phyloP scores from a whole-genome alignment of 2,329 filamentous ascomycete species.

The Ceratocystis eucalypticola region DNA sequence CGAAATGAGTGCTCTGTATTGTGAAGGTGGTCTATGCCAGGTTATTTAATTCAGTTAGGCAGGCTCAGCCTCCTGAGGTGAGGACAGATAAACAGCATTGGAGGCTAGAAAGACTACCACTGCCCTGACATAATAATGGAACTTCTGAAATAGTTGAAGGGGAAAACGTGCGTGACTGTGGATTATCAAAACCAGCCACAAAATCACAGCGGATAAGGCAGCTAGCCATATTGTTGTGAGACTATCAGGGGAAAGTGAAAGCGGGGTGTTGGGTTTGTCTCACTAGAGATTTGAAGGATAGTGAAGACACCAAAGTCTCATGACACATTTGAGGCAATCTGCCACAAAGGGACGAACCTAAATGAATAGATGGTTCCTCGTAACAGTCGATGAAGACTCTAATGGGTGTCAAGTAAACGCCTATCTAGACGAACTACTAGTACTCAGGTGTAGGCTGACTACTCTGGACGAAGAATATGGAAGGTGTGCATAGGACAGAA shows the following conservation, averaged over 20 bases:
- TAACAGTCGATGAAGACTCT: neutral
- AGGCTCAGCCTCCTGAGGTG: slow-evolving; percentile 19
- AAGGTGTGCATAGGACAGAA: neutral
- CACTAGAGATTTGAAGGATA: neutral
- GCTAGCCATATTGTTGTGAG: neutral
- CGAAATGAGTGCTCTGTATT: neutral
- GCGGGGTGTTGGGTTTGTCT: neutral
- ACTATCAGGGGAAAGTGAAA: neutral
- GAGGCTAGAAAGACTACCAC: neutral
- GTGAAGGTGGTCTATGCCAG: slow-evolving; percentile 12
- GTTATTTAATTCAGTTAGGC: slow-evolving; percentile 14
- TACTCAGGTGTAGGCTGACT: neutral
- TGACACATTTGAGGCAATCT: neutral
- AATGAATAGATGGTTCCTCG: neutral
- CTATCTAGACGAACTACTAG: neutral
- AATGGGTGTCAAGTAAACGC: neutral
- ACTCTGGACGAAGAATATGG: neutral
- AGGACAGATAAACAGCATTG: slow-evolving; percentile 19
- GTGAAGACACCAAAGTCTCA: neutral
- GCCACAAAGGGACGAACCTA: neutral
- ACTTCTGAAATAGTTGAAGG: neutral
- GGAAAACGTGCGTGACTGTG: neutral
- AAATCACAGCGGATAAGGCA: neutral
- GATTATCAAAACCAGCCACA: neutral
- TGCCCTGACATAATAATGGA: neutral